Base-by-base conservation (phyloP, 2,329 filamentous ascomycete genomes). In the Pyrenophora seminiperda region DNA sequence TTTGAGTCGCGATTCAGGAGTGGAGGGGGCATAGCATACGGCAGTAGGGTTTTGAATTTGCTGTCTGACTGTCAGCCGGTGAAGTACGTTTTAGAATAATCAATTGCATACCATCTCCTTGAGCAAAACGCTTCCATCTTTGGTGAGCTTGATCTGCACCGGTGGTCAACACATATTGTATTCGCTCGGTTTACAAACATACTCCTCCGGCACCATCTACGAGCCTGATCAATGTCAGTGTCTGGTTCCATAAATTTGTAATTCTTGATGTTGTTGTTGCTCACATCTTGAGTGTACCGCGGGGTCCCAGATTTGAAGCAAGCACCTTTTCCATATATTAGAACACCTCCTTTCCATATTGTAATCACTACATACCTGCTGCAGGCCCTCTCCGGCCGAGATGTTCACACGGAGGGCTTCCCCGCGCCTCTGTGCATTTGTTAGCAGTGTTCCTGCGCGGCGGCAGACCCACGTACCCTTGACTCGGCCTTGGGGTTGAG, bases 21-120 rank as follows among this genome's bases (percentile, higher is more conserved):
- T 13, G 14, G 4, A 42, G 18, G 30, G 27, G 13, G 30, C 30
- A 20, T 11, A 32, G 65, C 71, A 40, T 77, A 94, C 94, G 61
- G 94, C 94, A 29, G 94, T 99, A 20, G 94, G 94, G 76, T 97
- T 97, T 79, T 97, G 93, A 73, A 97, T 97, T 85, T 97, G 92
- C 79, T 82, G 53, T 7, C 20, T 18, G 18, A 14, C 7, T 20
- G 49, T 66, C 48, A 66, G 59, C 41, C 15, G 30, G 36, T 39
- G 24, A 20, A 20, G 19, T n/a, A 31, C n/a, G 11, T 34, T 7
- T 15, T 27, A 20, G 5, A 14, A 18, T 20, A 41, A 11, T 27
- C 52, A 19, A 47, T 58, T 33, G 70, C 76, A 47, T 65, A 83
- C 77, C 84, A 87, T 87, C 72, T 87, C 84, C 67, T 83, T 82